A percentile compares a stretch with the other conserved stretches of the same genome.
phyloP scores from a whole-genome alignment of 208 protist genomes.

The Crithidia expoeki region DNA sequence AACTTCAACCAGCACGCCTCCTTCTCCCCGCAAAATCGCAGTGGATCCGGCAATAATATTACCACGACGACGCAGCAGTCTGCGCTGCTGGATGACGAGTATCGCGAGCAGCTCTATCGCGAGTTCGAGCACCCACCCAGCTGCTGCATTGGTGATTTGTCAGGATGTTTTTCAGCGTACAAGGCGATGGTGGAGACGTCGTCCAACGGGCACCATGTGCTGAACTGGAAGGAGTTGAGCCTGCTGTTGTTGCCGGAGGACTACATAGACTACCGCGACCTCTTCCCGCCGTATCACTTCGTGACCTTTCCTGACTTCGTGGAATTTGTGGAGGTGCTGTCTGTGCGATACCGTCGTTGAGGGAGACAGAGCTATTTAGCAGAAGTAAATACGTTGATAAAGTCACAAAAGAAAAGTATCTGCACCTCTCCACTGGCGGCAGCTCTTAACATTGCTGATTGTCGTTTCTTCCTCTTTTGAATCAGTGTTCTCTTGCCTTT shows the following conservation, averaged over 20 bases:
- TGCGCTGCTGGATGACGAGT: slow-evolving; percentile 13
- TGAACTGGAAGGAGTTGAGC: slow-evolving; percentile 33
- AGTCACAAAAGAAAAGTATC: neutral
- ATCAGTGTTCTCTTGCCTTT: neutral
- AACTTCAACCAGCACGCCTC: neutral
- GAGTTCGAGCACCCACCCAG: slow-evolving; percentile 35
- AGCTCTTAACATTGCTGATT: no score
- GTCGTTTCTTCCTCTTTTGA: neutral
- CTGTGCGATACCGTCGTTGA: slow-evolving; percentile 27
- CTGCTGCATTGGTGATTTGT: slow-evolving; percentile 20
- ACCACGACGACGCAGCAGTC: neutral
- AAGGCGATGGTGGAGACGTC: slow-evolving; percentile 26
- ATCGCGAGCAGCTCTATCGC: slow-evolving; percentile 29
- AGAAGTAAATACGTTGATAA: neutral
- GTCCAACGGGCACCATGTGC: slow-evolving; percentile 20
- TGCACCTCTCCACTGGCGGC: no score
- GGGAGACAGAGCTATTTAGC: neutral
- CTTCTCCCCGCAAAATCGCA: neutral
- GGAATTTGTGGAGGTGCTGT: slow-evolving; percentile 41
- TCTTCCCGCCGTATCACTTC: slow-evolving; percentile 29
- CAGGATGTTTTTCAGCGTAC: slow-evolving; percentile 17
- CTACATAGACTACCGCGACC: slow-evolving; percentile 33
- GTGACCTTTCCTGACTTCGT: slow-evolving; percentile 32
- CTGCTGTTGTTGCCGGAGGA: slow-evolving; percentile 37
- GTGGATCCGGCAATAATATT: neutral